These are phyloP conservation scores for Davidsoniella australis DNA, from an alignment of 2,329 filamentous ascomycete species.

Conservation along the genomic window DNA sequence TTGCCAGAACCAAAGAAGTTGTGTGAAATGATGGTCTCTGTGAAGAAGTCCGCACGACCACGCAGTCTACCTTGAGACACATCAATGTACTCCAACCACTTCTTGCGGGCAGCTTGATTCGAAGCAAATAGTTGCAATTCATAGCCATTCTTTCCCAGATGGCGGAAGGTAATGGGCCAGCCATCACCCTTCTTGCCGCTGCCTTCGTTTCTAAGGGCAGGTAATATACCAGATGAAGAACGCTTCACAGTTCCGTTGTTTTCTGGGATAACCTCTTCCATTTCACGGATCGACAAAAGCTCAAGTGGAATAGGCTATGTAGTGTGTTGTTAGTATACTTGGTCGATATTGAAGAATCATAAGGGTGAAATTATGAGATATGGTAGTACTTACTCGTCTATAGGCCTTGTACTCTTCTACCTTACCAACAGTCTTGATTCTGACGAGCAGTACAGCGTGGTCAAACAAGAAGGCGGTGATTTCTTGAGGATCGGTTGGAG, in stretches of 20 bases:
- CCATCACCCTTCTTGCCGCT: constrained; percentile 48
- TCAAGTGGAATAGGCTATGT: constrained; percentile 75
- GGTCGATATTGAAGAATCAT: not conserved
- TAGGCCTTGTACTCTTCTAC: constrained; percentile 90
- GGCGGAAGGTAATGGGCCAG: constrained; percentile 89
- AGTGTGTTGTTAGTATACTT: constrained; percentile 9
- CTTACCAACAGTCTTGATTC: constrained; percentile 84
- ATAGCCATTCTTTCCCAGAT: constrained; percentile 89
- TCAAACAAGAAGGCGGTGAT: constrained; percentile 94
- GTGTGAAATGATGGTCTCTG: constrained; percentile 43
- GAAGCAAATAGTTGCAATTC: constrained; percentile 78
- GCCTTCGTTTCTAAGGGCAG: constrained; percentile 30
- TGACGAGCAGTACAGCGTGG: constrained; percentile 80
- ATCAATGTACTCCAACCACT: constrained; percentile 95
- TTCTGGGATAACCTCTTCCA: constrained; percentile 79
- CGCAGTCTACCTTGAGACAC: constrained; percentile 74
- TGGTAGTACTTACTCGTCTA: constrained; percentile 39
- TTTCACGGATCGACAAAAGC: constrained; percentile 80
- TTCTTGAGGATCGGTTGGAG: constrained; percentile 69
- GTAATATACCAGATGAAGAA: constrained; percentile 70
- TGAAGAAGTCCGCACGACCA: constrained; percentile 83
- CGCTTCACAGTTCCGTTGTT: constrained; percentile 65
- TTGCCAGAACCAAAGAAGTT: constrained; percentile 50
- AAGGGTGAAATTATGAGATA: not conserved
- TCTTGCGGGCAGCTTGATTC: constrained; percentile 72